Conservation (phyloP, 1,139 yeast genomes). For the Yamadazyma diddensiae region DNA sequence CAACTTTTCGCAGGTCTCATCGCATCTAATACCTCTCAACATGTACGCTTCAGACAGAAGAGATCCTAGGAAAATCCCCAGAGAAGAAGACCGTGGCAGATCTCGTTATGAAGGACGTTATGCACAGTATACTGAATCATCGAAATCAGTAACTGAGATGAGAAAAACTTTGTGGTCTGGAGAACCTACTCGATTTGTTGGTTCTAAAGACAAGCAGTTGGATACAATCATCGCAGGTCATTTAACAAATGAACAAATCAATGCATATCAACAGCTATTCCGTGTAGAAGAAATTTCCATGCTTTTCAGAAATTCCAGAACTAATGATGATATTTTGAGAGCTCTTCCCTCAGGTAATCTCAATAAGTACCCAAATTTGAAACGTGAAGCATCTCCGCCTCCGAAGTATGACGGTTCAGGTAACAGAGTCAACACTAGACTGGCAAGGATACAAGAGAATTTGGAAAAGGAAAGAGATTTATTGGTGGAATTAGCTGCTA, state of each 20-base stretch:
- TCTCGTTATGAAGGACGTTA: background rate
- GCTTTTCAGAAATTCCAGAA: conserved; percentile 44
- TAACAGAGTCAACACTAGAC: conserved; percentile 81
- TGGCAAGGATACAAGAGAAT: conserved; percentile 55
- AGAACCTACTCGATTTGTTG: conserved; percentile 28
- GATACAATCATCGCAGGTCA: conserved; percentile 48
- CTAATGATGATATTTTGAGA: conserved; percentile 43
- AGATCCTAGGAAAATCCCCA: background rate
- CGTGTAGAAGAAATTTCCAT: conserved; percentile 75
- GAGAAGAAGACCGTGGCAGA: conserved; percentile 7
- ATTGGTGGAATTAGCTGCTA: conserved; percentile 70
- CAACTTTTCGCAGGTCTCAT: background rate
- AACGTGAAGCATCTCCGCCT: conserved; percentile 85
- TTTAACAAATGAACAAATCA: conserved; percentile 81
- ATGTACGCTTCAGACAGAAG: conserved; percentile 2
- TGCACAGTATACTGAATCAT: conserved; percentile 1
- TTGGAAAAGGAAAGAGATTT: conserved; percentile 78
- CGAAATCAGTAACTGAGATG: background rate
- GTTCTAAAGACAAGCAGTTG: conserved; percentile 27
- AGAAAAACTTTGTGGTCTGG: conserved; percentile 45
- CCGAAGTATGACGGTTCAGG: conserved; percentile 86
- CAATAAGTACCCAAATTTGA: conserved; percentile 21
- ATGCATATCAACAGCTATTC: conserved; percentile 71
- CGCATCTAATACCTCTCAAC: background rate
- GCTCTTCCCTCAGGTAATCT: conserved; percentile 36